Conservation (phyloP, 306 rosid genomes). For the Bauhinia variegata region DNA sequence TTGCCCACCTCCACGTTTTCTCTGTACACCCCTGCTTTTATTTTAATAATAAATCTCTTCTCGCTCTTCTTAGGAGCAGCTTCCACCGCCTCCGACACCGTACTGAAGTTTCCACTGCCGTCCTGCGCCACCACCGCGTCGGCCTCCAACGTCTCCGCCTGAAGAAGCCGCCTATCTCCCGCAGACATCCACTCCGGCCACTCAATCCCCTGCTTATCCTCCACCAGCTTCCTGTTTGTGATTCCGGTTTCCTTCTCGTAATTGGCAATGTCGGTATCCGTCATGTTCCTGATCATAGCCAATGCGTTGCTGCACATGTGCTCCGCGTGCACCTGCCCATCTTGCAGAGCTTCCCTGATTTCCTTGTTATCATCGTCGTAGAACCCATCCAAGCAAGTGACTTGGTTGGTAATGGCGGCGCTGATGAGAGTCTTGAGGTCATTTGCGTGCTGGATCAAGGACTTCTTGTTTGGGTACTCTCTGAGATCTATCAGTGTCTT, state of each 20-base stretch:
- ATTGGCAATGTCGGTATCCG: constrained; percentile 57
- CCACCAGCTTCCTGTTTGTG: constrained; percentile 31
- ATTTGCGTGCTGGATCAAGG: constrained; percentile 52
- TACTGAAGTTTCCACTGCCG: constrained; percentile 64
- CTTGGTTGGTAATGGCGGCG: constrained; percentile 75
- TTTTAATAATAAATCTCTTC: constrained; percentile 57
- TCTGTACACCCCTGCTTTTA: constrained; percentile 70
- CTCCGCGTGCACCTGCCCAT: constrained; percentile 52
- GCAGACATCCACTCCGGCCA: constrained; percentile 81
- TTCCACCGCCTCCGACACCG: constrained; percentile 69
- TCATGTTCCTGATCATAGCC: constrained; percentile 73
- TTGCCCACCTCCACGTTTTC: constrained; percentile 70
- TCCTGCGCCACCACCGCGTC: constrained; percentile 73
- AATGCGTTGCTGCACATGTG: constrained; percentile 67
- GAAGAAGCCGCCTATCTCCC: constrained; percentile 60
- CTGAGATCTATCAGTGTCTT: constrained; percentile 44
- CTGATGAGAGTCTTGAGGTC: constrained; percentile 73
- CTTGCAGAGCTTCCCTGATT: constrained; percentile 36
- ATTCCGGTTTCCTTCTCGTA: constrained; percentile 2
- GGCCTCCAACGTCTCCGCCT: constrained; percentile 47
- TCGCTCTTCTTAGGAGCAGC: constrained; percentile 63
- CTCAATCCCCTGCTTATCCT: constrained; percentile 9
- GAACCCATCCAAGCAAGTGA: constrained; percentile 76
- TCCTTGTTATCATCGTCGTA: constrained; percentile 48
- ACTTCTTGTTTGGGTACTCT: constrained; percentile 49